Evolutionary conservation across 495 filamentous ascomycete genomes (phyloP), one percentile per base, ranked within the genome.

Genomic region (Aspergillus conjunctus): DNA sequence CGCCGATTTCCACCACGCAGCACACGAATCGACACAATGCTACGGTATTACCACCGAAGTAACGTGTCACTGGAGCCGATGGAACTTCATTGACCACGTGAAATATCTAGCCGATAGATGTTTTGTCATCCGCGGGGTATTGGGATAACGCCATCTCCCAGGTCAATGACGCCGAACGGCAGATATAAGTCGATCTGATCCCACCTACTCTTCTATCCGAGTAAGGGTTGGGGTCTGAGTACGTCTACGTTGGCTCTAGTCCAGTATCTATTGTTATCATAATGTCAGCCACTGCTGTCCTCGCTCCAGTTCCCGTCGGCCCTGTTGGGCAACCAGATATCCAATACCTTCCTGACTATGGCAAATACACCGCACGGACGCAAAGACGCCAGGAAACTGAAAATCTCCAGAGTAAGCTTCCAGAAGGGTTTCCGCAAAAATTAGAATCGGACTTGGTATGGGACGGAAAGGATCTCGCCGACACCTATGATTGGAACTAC

Each of bases 401-500:
- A 31, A 37, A 60, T 15, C 56, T 81, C 6, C 62, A 66, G 1
- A 71, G 59, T 15, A 64, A 62, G 0, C 60, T 85, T 0, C 83
- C 82, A 0, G 51, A 65, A 4, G 80, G 78, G 0, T 85, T 79
- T 51, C 84, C 83, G 7, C 18, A 59, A 30, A 51, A 77, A 43
- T 59, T 87, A 21, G 65, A 65, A 0, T 79, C 76, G 0, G 67
- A 76, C 26, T 65, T 85, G 0, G 82, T 83, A 1, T 87, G 83
- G 84, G 79, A 84, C 34, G 81, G 81, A 5, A 63, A 75, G 31
- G 72, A 72, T 21, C 63, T 85, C 14, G 67, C 57, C 14, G 71
- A 80, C n/a, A 66, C 58, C 0, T 79, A 78, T 52, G 70, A 84
- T 60, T 85, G 82, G 82, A 79, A 71, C 22, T 81, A 79, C 52